Conservation (phyloP, 495 filamentous ascomycete genomes). For the Echria macrotheca region DNA sequence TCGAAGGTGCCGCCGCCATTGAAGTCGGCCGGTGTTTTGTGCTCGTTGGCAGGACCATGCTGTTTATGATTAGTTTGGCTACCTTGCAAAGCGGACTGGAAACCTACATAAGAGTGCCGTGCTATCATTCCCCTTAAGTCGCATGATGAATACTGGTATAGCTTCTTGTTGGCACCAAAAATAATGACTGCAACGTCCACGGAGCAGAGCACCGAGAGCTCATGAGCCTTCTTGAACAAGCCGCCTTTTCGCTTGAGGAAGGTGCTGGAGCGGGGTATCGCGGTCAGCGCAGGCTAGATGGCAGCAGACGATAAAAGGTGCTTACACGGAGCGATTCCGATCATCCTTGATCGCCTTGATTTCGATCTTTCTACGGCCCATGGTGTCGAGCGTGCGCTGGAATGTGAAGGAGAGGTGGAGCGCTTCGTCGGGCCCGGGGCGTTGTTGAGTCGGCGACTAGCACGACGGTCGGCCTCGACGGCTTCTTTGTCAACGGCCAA, state of each 20-base stretch:
- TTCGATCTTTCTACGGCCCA: slow-evolving; percentile 81
- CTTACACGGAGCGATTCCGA: slow-evolving; percentile 97
- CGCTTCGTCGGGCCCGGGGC: neutral
- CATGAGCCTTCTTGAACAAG: slow-evolving; percentile 98
- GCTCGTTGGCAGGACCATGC: slow-evolving; percentile 90
- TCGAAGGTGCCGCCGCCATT: slow-evolving; percentile 75
- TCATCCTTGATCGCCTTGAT: slow-evolving; percentile 99
- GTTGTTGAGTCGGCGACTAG: slow-evolving; percentile 6
- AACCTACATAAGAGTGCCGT: slow-evolving; percentile 82
- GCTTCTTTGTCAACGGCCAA: neutral
- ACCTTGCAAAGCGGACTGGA: too few relatives aligned
- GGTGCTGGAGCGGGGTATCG: slow-evolving; percentile 64
- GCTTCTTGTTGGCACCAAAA: slow-evolving; percentile 95
- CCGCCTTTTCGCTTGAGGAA: slow-evolving; percentile 98
- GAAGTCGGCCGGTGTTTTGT: slow-evolving; percentile 94
- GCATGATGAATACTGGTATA: slow-evolving; percentile 92
- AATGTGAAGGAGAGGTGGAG: neutral
- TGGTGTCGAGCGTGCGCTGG: slow-evolving; percentile 29
- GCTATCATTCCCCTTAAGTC: slow-evolving; percentile 87
- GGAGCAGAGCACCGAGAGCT: slow-evolving; percentile 94
- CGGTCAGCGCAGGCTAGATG: slow-evolving; percentile 19
- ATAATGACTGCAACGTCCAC: slow-evolving; percentile 99
- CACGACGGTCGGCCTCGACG: neutral
- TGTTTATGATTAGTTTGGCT: too few relatives aligned
- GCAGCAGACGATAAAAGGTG: slow-evolving; percentile 19